Conservation (phyloP, 192 early-diverging fungal genomes). For the Pecoramyces ruminantium region DNA sequence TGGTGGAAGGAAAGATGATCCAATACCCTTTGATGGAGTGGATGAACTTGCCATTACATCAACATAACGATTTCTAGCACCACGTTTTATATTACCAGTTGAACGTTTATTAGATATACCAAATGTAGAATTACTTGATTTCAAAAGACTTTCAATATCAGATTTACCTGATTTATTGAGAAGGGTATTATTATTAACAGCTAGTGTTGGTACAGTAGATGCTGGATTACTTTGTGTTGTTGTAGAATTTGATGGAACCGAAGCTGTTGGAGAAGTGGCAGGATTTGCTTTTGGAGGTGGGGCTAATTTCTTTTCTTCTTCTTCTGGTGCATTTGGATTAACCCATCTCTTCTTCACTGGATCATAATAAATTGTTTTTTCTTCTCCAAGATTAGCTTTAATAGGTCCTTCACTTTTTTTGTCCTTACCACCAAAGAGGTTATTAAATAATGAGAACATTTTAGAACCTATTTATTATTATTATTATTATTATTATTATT, state of each 20-base stretch:
- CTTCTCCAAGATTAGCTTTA: slow-evolving; percentile 77
- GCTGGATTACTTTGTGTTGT: slow-evolving; percentile 4
- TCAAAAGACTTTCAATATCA: background rate
- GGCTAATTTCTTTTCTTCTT: slow-evolving; percentile 24
- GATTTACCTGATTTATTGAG: background rate
- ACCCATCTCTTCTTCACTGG: slow-evolving; percentile 75
- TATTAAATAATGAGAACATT: slow-evolving; percentile 15
- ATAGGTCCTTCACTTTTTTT: slow-evolving; percentile 15
- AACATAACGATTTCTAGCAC: background rate
- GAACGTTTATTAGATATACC: background rate
- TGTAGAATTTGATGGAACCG: background rate
- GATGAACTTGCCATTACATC: background rate
- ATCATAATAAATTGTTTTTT: slow-evolving; percentile 74
- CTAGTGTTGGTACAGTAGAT: background rate
- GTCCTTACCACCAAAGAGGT: slow-evolving; percentile 18
- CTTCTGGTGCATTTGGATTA: slow-evolving; percentile 15
- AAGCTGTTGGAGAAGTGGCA: slow-evolving; percentile 13
- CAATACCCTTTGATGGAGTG: background rate
- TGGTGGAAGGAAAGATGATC: background rate
- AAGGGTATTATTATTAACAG: background rate
- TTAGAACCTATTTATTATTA: too few relatives aligned
- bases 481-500: too few relatives aligned
- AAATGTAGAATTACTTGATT: background rate
- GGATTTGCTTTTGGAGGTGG: slow-evolving; percentile 14
- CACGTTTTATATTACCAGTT: background rate